Conservation (phyloP, 2,329 filamentous ascomycete species). For the Elsinoe perseae region DNA sequence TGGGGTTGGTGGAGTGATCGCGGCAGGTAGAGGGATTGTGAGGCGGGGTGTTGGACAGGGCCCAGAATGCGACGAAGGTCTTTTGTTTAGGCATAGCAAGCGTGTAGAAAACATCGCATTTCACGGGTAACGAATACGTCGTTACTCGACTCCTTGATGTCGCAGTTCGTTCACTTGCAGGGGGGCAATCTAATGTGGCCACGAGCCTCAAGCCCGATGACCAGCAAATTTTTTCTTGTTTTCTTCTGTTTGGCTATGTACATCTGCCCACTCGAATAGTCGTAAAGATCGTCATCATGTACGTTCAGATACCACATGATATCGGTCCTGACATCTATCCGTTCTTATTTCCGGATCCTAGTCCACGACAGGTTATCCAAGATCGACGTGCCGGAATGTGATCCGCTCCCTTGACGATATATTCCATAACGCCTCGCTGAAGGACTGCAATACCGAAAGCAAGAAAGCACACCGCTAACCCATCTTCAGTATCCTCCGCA, state of each 20-base stretch:
- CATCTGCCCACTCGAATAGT: neutral
- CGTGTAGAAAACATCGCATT: neutral
- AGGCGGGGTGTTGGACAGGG: no score
- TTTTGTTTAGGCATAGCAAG: neutral
- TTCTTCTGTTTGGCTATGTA: constrained; percentile 6
- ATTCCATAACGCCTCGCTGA: constrained; percentile 11
- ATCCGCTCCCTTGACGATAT: neutral
- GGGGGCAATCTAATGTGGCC: neutral
- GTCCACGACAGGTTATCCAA: neutral
- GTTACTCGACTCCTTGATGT: no score
- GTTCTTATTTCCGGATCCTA: neutral
- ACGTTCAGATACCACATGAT: constrained; percentile 1
- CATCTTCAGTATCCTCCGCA: constrained; percentile 35
- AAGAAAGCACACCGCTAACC: constrained; percentile 7
- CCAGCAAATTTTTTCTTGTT: constrained; percentile 10
- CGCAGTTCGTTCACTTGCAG: no score
- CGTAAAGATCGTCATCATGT: constrained; percentile 5
- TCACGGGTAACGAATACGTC: no score
- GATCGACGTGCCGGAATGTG: neutral
- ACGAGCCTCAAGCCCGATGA: neutral
- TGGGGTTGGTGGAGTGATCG: constrained; percentile 44
- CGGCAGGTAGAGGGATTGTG: neutral
- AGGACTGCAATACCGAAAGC: neutral
- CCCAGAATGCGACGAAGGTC: neutral
- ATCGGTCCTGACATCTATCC: neutral